A percentile compares a stretch with the other conserved stretches of the same genome.
phyloP scores from a whole-genome alignment of 495 filamentous ascomycete species.

The Endocarpon pusillum region DNA sequence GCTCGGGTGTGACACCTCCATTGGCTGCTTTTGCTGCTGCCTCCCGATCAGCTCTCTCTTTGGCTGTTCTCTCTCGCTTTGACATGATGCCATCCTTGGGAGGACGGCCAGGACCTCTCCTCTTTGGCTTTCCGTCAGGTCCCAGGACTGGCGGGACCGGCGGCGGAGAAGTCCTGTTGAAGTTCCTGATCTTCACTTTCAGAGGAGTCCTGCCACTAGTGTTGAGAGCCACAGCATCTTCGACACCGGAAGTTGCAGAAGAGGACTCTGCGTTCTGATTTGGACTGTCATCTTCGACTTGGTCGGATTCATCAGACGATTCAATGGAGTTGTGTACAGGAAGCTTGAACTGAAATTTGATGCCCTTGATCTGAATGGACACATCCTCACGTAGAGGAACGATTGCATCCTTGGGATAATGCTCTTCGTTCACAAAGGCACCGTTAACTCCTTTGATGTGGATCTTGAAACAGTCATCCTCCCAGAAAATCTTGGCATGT shows the following conservation, averaged over 20 bases:
- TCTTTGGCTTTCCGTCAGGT: constrained; percentile 9
- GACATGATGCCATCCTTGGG: constrained; percentile 91
- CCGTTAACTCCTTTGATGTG: constrained; percentile 72
- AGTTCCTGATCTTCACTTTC: constrained; percentile 11
- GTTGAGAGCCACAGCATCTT: too few species aligned
- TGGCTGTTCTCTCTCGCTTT: constrained; percentile 42
- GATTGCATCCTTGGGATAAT: constrained; percentile 40
- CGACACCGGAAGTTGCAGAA: too few species aligned
- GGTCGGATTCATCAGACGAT: not conserved
- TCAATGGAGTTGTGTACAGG: not conserved
- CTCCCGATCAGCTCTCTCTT: constrained; percentile 47
- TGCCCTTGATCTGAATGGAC: not conserved
- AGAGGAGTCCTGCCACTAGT: not conserved
- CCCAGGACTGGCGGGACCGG: not conserved
- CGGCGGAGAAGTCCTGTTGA: constrained; percentile 7
- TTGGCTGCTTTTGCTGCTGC: constrained; percentile 34
- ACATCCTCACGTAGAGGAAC: constrained; percentile 29
- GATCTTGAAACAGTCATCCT: constrained; percentile 41
- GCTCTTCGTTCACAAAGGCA: constrained; percentile 63
- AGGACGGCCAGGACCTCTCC: constrained; percentile 71
- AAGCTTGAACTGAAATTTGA: not conserved
- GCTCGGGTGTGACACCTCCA: constrained; percentile 26
- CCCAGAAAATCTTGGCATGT: constrained; percentile 73
- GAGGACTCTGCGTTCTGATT: not conserved
- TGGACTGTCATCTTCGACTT: not conserved